Conservation (phyloP, 345 rosid species). For the Orychophragmus violaceus region DNA sequence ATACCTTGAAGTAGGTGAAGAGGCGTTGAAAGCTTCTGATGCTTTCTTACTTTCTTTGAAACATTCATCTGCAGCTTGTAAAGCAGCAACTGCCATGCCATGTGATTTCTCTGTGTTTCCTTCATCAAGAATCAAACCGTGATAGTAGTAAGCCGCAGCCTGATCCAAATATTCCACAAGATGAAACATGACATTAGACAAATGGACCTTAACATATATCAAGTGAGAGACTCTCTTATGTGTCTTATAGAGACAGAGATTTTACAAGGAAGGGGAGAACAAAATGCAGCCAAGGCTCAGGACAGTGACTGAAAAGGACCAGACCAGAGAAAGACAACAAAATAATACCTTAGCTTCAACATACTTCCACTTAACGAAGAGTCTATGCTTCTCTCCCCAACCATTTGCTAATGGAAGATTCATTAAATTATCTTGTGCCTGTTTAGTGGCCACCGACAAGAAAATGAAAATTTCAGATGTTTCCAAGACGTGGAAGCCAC, state of each 20-base stretch:
- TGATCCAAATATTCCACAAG: conserved; percentile 30
- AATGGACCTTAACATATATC: background rate
- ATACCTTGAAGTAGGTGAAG: conserved; percentile 83
- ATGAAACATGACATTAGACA: conserved; percentile 17
- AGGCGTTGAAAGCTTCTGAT: conserved; percentile 63
- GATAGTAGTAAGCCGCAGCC: conserved; percentile 99
- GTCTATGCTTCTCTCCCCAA: conserved; percentile 95
- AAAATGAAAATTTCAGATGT: conserved; percentile 12
- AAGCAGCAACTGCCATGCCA: conserved; percentile 94
- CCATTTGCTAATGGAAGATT: conserved; percentile 83
- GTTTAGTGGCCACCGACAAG: conserved; percentile 26
- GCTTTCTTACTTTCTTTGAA: conserved; percentile 81
- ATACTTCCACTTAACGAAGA: conserved; percentile 89
- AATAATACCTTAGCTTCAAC: conserved; percentile 76
- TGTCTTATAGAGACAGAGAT: background rate
- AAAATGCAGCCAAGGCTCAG: background rate
- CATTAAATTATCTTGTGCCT: conserved; percentile 95
- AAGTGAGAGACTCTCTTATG: background rate
- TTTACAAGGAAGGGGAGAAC: background rate
- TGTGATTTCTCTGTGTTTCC: conserved; percentile 96
- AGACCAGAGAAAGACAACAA: background rate
- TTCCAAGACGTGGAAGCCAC: background rate
- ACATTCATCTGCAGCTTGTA: conserved; percentile 93
- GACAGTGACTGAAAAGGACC: conserved; percentile 13
- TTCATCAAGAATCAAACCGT: conserved; percentile 94